Conservation (phyloP, 225 moss, liverwort and hornwort species). For the Physcomitrium patens region DNA sequence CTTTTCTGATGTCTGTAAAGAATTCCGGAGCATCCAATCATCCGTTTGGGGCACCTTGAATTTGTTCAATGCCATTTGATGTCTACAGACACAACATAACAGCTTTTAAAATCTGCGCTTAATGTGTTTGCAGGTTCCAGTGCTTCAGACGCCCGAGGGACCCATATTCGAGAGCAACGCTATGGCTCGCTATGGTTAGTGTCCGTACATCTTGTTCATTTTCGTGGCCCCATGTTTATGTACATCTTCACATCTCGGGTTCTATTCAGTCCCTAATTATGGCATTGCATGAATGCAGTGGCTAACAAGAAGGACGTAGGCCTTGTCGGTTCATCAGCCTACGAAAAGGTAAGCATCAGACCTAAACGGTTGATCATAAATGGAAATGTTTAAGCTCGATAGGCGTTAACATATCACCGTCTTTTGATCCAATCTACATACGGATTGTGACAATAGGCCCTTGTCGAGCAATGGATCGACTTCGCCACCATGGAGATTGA, state of each 20-base stretch:
- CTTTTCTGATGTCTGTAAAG: too few relatives aligned
- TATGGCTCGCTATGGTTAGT: constrained; percentile 84
- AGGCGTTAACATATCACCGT: too few relatives aligned
- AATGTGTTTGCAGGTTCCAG: constrained; percentile 55
- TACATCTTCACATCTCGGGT: background rate
- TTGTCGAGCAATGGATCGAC: constrained; percentile 90
- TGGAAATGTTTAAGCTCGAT: too few relatives aligned
- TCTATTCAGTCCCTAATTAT: background rate
- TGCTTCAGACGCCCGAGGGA: constrained; percentile 76
- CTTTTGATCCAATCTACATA: too few relatives aligned
- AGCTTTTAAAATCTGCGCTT: too few relatives aligned
- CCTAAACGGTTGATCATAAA: too few relatives aligned
- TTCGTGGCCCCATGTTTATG: background rate
- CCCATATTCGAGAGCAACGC: constrained; percentile 85
- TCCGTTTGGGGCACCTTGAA: too few relatives aligned
- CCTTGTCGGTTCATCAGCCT: constrained; percentile 59
- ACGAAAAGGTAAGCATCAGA: constrained; percentile 47
- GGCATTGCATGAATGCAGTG: constrained; percentile 45
- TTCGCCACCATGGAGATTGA: constrained; percentile 65
- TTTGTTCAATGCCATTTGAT: too few relatives aligned
- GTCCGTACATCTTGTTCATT: background rate
- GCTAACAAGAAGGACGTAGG: constrained; percentile 62
- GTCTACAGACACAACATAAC: too few relatives aligned
- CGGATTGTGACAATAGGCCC: constrained; percentile 37
- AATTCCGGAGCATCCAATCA: too few relatives aligned